Evolutionary conservation across 2,329 filamentous ascomycete species (phyloP).

Genomic region (Uncinocarpus reesii): DNA sequence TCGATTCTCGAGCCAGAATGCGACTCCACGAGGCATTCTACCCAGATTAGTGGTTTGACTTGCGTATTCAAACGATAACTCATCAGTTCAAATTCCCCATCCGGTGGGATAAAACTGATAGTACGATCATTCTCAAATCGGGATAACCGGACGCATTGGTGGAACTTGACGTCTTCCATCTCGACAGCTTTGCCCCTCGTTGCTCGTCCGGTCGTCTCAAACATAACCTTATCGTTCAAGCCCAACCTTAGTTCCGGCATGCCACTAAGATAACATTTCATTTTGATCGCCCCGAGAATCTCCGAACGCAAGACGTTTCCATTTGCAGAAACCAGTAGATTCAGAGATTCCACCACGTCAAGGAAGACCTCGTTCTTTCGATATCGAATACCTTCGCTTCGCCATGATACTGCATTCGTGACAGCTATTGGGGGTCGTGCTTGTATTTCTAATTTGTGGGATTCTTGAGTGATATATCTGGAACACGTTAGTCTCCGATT

Average conservation of each 20-base stretch:
- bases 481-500: not conserved
- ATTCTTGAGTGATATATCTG: constrained; percentile 94
- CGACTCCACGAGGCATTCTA: constrained; percentile 92
- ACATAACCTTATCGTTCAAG: constrained; percentile 99
- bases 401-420: constrained; percentile 96
- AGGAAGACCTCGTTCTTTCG: constrained; percentile 99
- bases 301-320: constrained; percentile 93
- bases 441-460: constrained; percentile 94
- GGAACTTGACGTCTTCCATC: constrained; percentile 99
- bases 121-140: constrained; percentile 97
- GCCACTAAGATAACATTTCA: constrained; percentile 98
- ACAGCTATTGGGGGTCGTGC: constrained; percentile 93
- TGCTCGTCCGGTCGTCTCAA: constrained; percentile 88
- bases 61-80: constrained; percentile 97
- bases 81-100: constrained; percentile 99
- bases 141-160: constrained; percentile 91
- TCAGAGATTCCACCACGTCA: constrained; percentile 92
- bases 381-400: constrained; percentile 94
- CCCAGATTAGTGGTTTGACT: constrained; percentile 97
- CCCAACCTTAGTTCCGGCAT: constrained; percentile 95
- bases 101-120: constrained; percentile 96
- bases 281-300: constrained; percentile 94
- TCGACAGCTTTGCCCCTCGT: constrained; percentile 95
- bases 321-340: constrained; percentile 84
- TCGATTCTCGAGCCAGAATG: constrained; percentile 93